Evolutionary conservation across 768 basidiomycete genomes (phyloP).

Genomic region (Nevesoporus exiguus): DNA sequence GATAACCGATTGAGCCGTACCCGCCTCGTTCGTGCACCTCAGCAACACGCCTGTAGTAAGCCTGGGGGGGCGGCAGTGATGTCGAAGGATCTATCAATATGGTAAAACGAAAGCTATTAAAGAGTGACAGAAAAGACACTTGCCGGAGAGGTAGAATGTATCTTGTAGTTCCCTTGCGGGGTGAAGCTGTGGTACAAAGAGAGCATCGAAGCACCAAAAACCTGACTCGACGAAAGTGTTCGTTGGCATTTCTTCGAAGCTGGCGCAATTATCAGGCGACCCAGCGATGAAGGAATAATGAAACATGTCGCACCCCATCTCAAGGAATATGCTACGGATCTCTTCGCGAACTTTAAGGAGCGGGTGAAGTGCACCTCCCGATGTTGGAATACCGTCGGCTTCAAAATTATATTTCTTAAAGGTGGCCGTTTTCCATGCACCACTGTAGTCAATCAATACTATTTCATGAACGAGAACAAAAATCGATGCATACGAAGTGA

Average conservation of each 20-base stretch:
- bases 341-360: conserved; percentile 97
- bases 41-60: conserved; percentile 84
- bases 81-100: conserved; percentile 65
- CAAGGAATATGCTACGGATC: conserved; percentile 95
- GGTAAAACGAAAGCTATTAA: not conserved
- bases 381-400: conserved; percentile 86
- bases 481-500: conserved; percentile 64
- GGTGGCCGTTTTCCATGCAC: conserved; percentile 86
- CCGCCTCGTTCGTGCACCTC: conserved; percentile 83
- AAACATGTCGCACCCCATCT: conserved; percentile 83
- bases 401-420: conserved; percentile 99
- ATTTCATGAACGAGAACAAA: not conserved
- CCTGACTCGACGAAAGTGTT: conserved; percentile 93
- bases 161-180: conserved; percentile 97
- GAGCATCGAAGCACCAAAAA: conserved; percentile 99
- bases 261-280: conserved; percentile 31
- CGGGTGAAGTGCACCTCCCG: conserved; percentile 92
- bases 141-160: conserved; percentile 96
- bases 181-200: conserved; percentile 99
- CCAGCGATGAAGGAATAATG: not conserved
- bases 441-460: conserved; percentile 45
- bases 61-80: conserved; percentile 70
- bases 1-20: conserved; percentile 93
- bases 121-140: conserved; percentile 8
- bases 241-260: conserved; percentile 99